Evolutionary conservation across 2,329 filamentous ascomycete genomes (phyloP), one percentile per base, ranked within the genome.

Genomic region (Fusarium sp.): DNA sequence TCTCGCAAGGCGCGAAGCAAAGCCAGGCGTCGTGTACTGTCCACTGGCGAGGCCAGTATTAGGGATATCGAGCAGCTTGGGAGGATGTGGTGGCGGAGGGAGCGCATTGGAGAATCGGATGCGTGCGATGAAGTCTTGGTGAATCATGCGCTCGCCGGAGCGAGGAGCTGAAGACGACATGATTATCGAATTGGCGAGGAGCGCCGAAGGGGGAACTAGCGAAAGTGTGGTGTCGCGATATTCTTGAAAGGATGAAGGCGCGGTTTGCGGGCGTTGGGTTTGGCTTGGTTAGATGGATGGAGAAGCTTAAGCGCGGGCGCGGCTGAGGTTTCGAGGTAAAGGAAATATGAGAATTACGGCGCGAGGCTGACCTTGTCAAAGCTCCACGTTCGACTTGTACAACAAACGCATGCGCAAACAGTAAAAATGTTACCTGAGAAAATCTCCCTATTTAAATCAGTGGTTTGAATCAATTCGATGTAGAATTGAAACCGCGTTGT

Each of bases 101-200:
- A 99, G 89, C 72, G 93, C 91, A 88, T 99, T 99, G 75, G 93
- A 94, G 80, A 96, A 99, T 80, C 96, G 89, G 76, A 97, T 93
- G 74, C 94, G 92, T 68, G 94, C 95, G 77, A 99, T 97, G 81
- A 97, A 98, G 81, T 99, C 96, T 82, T 99, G 96, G 77, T 97
- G 93, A 74, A 90, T 84, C 75, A 87, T 84, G 78, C 87, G 86
- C 79, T 87, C 86, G 77, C 84, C 83, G 67, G 79, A 75, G 72
- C 80, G 80, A 70, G 72, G 55, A 54, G 57, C 64, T 44, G 71
- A 72, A 50, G 62, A 64, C 49, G 67, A 71, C 61, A 74, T 71
- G 47, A 54, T 56, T 60, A 47, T 41, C 43, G 48, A 62, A 47
- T 47, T 65, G 60, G 61, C 65, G 57, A 65, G 56, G 46, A 22